Evolutionary conservation across 1,284 basidiomycete genomes (phyloP).

Genomic region (Irpex lacteus): DNA sequence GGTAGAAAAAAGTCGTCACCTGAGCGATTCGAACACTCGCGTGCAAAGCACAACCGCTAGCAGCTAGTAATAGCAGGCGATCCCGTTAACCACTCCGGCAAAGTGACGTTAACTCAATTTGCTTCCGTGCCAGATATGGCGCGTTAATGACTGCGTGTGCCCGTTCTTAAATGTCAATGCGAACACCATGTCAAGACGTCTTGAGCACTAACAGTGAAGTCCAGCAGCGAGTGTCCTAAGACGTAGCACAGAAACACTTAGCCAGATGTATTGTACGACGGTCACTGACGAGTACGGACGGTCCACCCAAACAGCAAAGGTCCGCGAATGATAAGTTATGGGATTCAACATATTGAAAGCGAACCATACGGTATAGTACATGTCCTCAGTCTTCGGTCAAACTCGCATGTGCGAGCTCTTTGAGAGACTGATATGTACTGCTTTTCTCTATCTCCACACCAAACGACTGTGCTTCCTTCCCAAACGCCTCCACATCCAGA

Average conservation of each 20-base stretch:
- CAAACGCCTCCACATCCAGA: slow-evolving; percentile 81
- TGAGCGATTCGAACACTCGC: slow-evolving; percentile 85
- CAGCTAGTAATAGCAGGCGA: slow-evolving; percentile 65
- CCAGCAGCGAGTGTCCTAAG: too few relatives aligned
- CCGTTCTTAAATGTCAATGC: too few relatives aligned
- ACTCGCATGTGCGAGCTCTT: slow-evolving; percentile 53
- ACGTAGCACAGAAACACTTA: too few relatives aligned
- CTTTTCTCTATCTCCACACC: slow-evolving; percentile 62
- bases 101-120: slow-evolving; percentile 50
- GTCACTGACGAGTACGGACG: too few relatives aligned
- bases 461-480: slow-evolving; percentile 68
- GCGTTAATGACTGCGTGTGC: too few relatives aligned
- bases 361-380: not conserved
- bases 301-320: too few relatives aligned
- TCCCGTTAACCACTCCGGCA: slow-evolving; percentile 89
- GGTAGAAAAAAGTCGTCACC: slow-evolving; percentile 58
- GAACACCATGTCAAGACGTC: too few relatives aligned
- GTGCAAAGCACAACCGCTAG: slow-evolving; percentile 76
- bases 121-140: too few relatives aligned
- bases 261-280: too few relatives aligned
- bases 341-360: too few relatives aligned
- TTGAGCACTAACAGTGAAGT: too few relatives aligned
- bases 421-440: slow-evolving; percentile 54
- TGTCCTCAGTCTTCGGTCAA: slow-evolving; percentile 23
- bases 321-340: too few relatives aligned